Base-by-base conservation (phyloP, 1,284 basidiomycete genomes). In the Moniliophthora roreri region DNA sequence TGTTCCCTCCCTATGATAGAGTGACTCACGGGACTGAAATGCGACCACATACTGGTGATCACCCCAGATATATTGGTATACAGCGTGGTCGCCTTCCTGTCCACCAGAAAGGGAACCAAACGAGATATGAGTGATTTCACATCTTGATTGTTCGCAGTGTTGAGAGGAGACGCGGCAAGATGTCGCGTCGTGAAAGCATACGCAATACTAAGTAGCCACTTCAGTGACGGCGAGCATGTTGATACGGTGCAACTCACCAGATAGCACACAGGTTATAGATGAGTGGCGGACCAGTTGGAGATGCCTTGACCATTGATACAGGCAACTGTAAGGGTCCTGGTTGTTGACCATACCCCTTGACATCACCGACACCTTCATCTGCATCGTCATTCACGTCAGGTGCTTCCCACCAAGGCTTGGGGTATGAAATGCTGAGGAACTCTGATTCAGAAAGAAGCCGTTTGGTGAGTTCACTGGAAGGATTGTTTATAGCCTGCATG, bases 171-270 rank as follows among this genome's bases (percentile, higher is more conserved):
- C 7, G 73, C 65, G 7, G 78, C 77, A 34, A 91, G 67, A 59
- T 77, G 76, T 7, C 89, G 82, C 23, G 81, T 82, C 15, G 73
- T 69, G 60, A 84, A 89, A 2, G 80, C 73, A 61, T 91, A 91
- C 11, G 82, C 78, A 46, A 89, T 71, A 52, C 88, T 90, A 32
- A 7, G 26, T 24, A 28, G 15, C 40, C 23, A 41, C 48, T 4
- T 35, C n/a, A 13, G 34, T 41, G 35, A 48, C 18, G 10, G 21
- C 50, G n/a, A 3, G 18, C 15, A 28, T 34, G 26, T 45, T 48
- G 7, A 24, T 18, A 51, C 49, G 11, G 10, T 24, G 3, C n/a
- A n/a, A 73, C 87, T 52, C 64, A 90, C 89, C 80, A 75, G n/a
- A 89, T 66, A 2, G 81, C 79, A 39, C 75, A 78, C 28, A 87